A percentile compares a stretch with the other conserved stretches of the same genome.
Evolutionary conservation across 2,329 filamentous ascomycete genomes (phyloP).

Genomic region (Hypocreales sp.): DNA sequence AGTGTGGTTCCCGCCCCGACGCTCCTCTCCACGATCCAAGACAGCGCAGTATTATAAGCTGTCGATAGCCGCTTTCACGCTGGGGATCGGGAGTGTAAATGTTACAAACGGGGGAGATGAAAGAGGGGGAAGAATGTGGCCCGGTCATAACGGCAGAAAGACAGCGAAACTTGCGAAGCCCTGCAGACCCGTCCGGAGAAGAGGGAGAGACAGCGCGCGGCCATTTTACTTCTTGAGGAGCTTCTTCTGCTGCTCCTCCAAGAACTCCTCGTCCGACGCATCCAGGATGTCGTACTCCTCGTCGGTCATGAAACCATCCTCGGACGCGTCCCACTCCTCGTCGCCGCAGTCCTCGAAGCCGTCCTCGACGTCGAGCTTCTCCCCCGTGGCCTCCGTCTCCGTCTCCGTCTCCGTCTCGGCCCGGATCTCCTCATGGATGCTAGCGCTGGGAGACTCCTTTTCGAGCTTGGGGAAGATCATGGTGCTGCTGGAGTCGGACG

Average conservation of each 20-base stretch:
- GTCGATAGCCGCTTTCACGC: not conserved
- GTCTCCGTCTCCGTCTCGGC: slow-evolving; percentile 36
- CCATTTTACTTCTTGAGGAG: slow-evolving; percentile 20
- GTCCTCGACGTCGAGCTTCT: slow-evolving; percentile 24
- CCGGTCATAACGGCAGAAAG: not conserved
- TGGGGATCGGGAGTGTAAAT: not conserved
- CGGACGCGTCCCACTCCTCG: slow-evolving; percentile 48
- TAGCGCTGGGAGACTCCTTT: slow-evolving; percentile 76
- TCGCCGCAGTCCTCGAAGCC: slow-evolving; percentile 34
- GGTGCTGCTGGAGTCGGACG: slow-evolving; percentile 32
- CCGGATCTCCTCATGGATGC: slow-evolving; percentile 52
- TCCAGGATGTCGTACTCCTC: slow-evolving; percentile 97
- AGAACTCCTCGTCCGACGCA: slow-evolving; percentile 78
- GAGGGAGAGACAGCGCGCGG: too few species aligned
- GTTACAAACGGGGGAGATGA: slow-evolving; percentile 1
- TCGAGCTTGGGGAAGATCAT: slow-evolving; percentile 98
- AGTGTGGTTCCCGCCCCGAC: slow-evolving; percentile 1
- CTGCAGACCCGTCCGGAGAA: not conserved
- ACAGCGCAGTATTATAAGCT: too few species aligned
- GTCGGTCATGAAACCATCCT: slow-evolving; percentile 79
- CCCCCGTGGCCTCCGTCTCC: slow-evolving; percentile 29
- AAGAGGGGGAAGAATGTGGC: not conserved
- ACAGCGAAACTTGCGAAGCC: not conserved
- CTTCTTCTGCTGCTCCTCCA: slow-evolving; percentile 36
- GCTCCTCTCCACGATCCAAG: not conserved